Evolutionary conservation across 768 basidiomycete species (phyloP), one percentile per base, ranked within the genome.

Genomic region (Kwoniella dejecticola): DNA sequence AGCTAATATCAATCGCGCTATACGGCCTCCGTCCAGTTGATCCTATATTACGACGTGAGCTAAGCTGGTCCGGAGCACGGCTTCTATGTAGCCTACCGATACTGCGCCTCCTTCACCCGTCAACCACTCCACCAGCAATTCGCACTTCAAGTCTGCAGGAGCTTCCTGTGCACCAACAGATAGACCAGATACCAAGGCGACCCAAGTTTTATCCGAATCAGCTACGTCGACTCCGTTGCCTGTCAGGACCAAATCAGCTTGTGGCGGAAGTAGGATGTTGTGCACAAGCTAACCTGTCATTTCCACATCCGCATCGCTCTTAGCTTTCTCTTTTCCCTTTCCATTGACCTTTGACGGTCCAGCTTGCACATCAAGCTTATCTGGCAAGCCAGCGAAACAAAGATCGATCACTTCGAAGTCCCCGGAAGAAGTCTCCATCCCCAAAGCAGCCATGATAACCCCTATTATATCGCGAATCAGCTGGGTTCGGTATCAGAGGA

Each of bases 401-500:
- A 89, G 78, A 78, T 98, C 95, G 21, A 90, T 84, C 6, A 94
- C 93, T 76, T 97, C 90, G 70, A 98, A 99, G 63, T 96, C 92
- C 5, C 96, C 96, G 30, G 82, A 82, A 2, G 85, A 82, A 0
- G 90, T 96, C 78, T 98, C 96, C 75, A 89, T 87, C 8, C 96
- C 96, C 19, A 99, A 83, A 0, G 85, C 91, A 23, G 89, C 91
- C 57, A 92, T 83, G 69, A 98, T 90, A 24, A 97, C 86, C 1
- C 96, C 82, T 82, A 48, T 1, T 30, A 42, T 12, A 8, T 8
- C 29, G 49, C 50, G 60, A 13, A n/a, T 13, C 11, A 10, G 12
- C 46, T 62, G 19, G 63, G 40, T 49, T 38, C 19, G 31, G 49
- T 15, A 36, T 24, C n/a, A 10, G 26, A 41, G 26, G 38, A 11